Base-by-base conservation (phyloP, 1,139 yeast species). In the Suhomyces maxii region DNA sequence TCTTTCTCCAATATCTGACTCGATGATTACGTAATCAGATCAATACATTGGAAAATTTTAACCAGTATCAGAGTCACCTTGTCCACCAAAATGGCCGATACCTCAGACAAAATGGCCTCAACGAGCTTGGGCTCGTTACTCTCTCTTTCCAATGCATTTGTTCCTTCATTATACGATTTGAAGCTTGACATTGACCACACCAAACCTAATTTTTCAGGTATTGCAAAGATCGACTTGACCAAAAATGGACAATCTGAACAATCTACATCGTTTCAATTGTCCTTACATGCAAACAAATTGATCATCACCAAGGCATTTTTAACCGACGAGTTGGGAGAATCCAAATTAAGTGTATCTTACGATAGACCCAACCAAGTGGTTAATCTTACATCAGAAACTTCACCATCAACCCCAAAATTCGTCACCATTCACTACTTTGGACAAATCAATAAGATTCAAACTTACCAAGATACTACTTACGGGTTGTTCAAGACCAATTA, bases 401-500 rank as follows among this genome's bases (percentile, higher is more conserved):
- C 10, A 10, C 11, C 36, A 4, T 26, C 41, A 3, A 26, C 26
- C 11, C 48, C 50, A 6, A 40, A 42, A 8, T 35, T 28, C 7
- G 42, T 48, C 11, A 31, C 44, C 11, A 48, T 61, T 40, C 35
- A 44, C 12, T 86, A 79, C 54, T 60, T 83, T 50, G 90, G 87
- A 1, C 79, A 77, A 51, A 66, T 84, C 40, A 77, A 77, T 50
- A 63, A 76, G n/a, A 76, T 80, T 42, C 73, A 76, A 54, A 81
- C 87, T 0, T 80, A 67, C 56, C 65, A 69, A 38, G 89, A 84
- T 54, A 63, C 63, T 40, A 85, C 90, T 1, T 71, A 65, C 41
- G 93, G 93, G n/a, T 63, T 85, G 2, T 85, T 83, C 71, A 82
- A 81, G 55, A 82, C 89, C 1, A 82, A 83, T 56, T 83, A 82